Evolutionary conservation across 345 rosid species (phyloP).

Genomic region (Gossypioides kirkii): DNA sequence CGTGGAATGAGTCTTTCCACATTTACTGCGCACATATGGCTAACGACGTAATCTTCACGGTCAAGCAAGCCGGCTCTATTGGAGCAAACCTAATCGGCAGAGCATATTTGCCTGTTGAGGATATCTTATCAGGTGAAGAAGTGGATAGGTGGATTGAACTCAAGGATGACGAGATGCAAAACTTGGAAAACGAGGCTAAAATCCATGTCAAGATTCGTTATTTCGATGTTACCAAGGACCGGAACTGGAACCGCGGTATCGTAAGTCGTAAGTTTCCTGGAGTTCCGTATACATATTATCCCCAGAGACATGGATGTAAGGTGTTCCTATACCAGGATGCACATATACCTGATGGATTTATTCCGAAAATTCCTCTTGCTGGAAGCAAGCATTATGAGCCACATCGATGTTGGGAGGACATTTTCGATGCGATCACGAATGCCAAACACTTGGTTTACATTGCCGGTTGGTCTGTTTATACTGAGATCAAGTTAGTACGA

Average conservation of each 20-base stretch:
- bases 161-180: constrained; percentile 54
- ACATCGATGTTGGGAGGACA: constrained; percentile 92
- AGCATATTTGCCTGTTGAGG: constrained; percentile 71
- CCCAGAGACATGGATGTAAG: constrained; percentile 82
- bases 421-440: constrained; percentile 77
- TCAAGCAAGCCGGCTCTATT: constrained; percentile 79
- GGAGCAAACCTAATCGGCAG: constrained; percentile 91
- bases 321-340: constrained; percentile 95
- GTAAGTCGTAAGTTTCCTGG: constrained; percentile 75
- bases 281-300: constrained; percentile 83
- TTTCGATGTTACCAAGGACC: constrained; percentile 67
- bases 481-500: constrained; percentile 76
- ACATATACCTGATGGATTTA: constrained; percentile 76
- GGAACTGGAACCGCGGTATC: constrained; percentile 61
- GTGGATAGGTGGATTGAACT: constrained; percentile 86
- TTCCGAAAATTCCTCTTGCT: constrained; percentile 86
- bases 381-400: constrained; percentile 82
- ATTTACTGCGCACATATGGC: constrained; percentile 90
- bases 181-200: constrained; percentile 58
- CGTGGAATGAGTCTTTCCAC: constrained; percentile 90
- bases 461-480: constrained; percentile 97
- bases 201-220: constrained; percentile 87
- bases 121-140: constrained; percentile 64
- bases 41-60: constrained; percentile 70
- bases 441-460: constrained; percentile 87